A percentile compares a stretch with the other conserved stretches of the same genome.
These are phyloP conservation scores for Coemansia sp. DNA, from an alignment of 192 early-diverging fungal species.

Conservation along the genomic window DNA sequence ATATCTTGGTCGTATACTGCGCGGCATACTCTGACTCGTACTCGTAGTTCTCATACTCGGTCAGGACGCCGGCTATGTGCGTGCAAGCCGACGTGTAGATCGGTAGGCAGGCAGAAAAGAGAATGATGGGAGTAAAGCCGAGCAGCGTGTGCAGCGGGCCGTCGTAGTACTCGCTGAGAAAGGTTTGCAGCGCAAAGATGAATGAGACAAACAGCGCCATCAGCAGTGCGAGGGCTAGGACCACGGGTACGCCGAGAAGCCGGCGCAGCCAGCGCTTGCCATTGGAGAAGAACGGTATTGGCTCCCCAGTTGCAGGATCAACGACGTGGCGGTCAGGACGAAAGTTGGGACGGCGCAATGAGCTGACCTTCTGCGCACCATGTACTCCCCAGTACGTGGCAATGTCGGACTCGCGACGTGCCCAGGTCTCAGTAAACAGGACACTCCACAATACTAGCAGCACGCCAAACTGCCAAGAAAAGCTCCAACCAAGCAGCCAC, in stretches of 20 bases:
- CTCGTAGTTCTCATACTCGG: slow-evolving; percentile 83
- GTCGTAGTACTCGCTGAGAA: slow-evolving; percentile 78
- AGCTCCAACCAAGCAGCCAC: slow-evolving; percentile 59
- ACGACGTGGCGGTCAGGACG: slow-evolving; percentile 59
- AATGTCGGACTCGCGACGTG: slow-evolving; percentile 70
- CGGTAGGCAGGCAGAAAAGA: slow-evolving; percentile 77
- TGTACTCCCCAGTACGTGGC: slow-evolving; percentile 76
- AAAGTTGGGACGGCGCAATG: slow-evolving; percentile 70
- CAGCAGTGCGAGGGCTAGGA: slow-evolving; percentile 61
- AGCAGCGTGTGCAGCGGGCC: slow-evolving; percentile 70
- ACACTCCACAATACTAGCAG: slow-evolving; percentile 70
- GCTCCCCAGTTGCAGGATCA: slow-evolving; percentile 78
- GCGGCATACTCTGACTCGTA: slow-evolving; percentile 71
- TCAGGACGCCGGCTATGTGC: slow-evolving; percentile 63
- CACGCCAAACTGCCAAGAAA: slow-evolving; percentile 69
- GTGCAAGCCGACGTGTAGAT: slow-evolving; percentile 69
- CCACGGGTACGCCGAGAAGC: slow-evolving; percentile 60
- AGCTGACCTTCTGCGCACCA: slow-evolving; percentile 42
- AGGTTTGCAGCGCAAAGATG: slow-evolving; percentile 77
- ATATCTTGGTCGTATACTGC: slow-evolving; percentile 80
- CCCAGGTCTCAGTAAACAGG: slow-evolving; percentile 81
- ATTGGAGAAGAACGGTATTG: slow-evolving; percentile 68
- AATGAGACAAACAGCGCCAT: slow-evolving; percentile 65
- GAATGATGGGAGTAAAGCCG: slow-evolving; percentile 70
- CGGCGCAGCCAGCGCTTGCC: slow-evolving; percentile 73